phyloP scores from a whole-genome alignment of 2,329 filamentous ascomycete genomes.

The Biscogniauxia mediterranea region DNA sequence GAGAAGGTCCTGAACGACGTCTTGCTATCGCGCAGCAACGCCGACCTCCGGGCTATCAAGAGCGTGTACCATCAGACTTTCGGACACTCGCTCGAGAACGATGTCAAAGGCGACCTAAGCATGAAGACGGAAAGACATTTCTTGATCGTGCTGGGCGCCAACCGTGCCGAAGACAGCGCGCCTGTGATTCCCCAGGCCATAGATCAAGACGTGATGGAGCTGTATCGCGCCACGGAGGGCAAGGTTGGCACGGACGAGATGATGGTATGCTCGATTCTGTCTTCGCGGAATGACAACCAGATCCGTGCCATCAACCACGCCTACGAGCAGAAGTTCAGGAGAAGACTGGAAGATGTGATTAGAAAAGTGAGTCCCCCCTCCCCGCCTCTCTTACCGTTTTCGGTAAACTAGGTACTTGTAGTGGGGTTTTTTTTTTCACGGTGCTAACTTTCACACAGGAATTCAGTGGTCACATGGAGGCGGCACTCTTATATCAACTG shows the following conservation, averaged over 20 bases:
- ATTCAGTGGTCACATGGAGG: slow-evolving; percentile 90
- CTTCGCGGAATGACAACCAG: slow-evolving; percentile 74
- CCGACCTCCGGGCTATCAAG: slow-evolving; percentile 86
- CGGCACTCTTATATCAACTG: slow-evolving; percentile 79
- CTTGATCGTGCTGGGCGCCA: slow-evolving; percentile 73
- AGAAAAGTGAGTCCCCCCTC: slow-evolving; percentile 50
- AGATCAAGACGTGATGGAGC: slow-evolving; percentile 70
- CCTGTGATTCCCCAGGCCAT: slow-evolving; percentile 72
- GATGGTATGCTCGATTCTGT: slow-evolving; percentile 75
- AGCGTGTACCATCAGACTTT: slow-evolving; percentile 68
- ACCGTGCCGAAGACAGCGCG: slow-evolving; percentile 72
- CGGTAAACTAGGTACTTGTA: neutral
- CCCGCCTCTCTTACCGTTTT: slow-evolving; percentile 23
- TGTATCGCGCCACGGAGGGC: slow-evolving; percentile 76
- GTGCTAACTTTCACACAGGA: slow-evolving; percentile 44
- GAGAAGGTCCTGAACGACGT: slow-evolving; percentile 84
- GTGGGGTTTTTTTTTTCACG: neutral
- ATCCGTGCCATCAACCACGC: slow-evolving; percentile 75
- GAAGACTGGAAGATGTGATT: slow-evolving; percentile 69
- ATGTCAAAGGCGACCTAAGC: slow-evolving; percentile 76
- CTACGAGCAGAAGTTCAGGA: slow-evolving; percentile 72
- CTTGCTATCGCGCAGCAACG: slow-evolving; percentile 78
- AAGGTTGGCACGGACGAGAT: slow-evolving; percentile 72
- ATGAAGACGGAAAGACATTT: slow-evolving; percentile 86
- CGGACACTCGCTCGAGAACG: slow-evolving; percentile 63